Evolutionary conservation across 768 basidiomycete species (phyloP).

Genomic region (Tricholoma matsutake): DNA sequence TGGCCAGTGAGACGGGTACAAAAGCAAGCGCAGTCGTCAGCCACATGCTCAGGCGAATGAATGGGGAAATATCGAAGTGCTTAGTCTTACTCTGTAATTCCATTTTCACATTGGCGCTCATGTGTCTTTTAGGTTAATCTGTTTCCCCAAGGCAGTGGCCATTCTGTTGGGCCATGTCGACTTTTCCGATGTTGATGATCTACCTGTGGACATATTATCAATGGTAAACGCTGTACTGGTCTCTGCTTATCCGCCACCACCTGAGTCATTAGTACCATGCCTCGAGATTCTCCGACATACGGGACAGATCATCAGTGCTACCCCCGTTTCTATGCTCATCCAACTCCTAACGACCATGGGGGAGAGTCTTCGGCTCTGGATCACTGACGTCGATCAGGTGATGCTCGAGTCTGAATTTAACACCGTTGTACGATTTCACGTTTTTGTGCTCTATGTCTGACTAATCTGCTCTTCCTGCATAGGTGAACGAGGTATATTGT

Average conservation of each 20-base stretch:
- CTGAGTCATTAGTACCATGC: constrained; percentile 24
- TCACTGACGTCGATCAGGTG: constrained; percentile 41
- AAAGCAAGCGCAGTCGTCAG: constrained; percentile 22
- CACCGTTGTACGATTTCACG: constrained; percentile 37
- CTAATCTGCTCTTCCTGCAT: neutral
- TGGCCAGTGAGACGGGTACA: constrained; percentile 18
- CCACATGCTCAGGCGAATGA: constrained; percentile 25
- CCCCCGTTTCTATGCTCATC: constrained; percentile 26
- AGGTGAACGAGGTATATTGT: constrained; percentile 44
- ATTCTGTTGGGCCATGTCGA: constrained; percentile 23
- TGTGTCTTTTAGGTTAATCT: constrained; percentile 16
- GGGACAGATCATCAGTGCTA: constrained; percentile 29
- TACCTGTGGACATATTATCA: constrained; percentile 26
- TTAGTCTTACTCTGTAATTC: neutral
- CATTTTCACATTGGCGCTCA: neutral
- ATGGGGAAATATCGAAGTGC: constrained; percentile 13
- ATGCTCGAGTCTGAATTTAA: constrained; percentile 46
- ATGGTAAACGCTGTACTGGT: constrained; percentile 29
- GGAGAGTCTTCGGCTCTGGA: constrained; percentile 46
- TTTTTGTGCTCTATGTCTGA: neutral
- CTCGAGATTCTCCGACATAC: constrained; percentile 37
- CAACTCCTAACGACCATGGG: constrained; percentile 35
- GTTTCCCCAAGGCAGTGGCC: constrained; percentile 20
- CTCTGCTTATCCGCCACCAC: constrained; percentile 30
- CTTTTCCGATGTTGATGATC: constrained; percentile 9